Evolutionary conservation across 805 yeast species (phyloP).

Genomic region (Candida ortonii): DNA sequence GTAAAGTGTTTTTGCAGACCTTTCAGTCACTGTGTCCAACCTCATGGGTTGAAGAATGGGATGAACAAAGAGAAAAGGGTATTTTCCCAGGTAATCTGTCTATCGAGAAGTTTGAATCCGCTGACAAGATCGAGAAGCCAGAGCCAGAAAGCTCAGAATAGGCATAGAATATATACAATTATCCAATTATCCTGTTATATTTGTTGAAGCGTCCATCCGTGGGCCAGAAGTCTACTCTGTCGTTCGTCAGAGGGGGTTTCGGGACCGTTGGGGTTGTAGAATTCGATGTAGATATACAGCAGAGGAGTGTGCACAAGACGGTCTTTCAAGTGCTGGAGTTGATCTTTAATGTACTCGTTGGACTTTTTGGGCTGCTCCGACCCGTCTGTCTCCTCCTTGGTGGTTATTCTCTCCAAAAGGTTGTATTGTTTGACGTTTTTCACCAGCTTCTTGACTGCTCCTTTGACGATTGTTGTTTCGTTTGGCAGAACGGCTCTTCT

Average conservation of each 20-base stretch:
- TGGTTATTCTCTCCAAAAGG: too few species aligned
- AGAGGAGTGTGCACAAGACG: slow-evolving; percentile 22
- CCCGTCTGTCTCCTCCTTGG: slow-evolving; percentile 2
- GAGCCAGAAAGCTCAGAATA: too few species aligned
- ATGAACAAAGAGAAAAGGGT: slow-evolving; percentile 66
- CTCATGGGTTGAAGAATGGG: slow-evolving; percentile 86
- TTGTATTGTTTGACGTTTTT: too few species aligned
- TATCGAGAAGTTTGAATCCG: slow-evolving; percentile 32
- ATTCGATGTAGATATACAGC: slow-evolving; percentile 24
- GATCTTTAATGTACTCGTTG: slow-evolving; percentile 4
- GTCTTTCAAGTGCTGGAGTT: slow-evolving; percentile 13
- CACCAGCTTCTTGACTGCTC: too few species aligned
- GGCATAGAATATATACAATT: too few species aligned
- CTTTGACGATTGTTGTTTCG: background rate
- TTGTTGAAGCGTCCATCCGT: too few species aligned
- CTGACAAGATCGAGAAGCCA: too few species aligned
- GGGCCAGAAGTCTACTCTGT: too few species aligned
- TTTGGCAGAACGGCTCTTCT: background rate
- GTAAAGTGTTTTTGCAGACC: slow-evolving; percentile 90
- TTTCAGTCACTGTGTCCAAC: slow-evolving; percentile 83
- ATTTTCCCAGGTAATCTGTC: slow-evolving; percentile 40
- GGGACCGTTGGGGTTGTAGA: slow-evolving; percentile 12
- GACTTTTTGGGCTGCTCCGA: background rate
- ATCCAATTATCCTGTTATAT: too few species aligned
- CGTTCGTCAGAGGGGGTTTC: too few species aligned